Conservation (phyloP, 208 protist species). For the Zelonia costaricensis region DNA sequence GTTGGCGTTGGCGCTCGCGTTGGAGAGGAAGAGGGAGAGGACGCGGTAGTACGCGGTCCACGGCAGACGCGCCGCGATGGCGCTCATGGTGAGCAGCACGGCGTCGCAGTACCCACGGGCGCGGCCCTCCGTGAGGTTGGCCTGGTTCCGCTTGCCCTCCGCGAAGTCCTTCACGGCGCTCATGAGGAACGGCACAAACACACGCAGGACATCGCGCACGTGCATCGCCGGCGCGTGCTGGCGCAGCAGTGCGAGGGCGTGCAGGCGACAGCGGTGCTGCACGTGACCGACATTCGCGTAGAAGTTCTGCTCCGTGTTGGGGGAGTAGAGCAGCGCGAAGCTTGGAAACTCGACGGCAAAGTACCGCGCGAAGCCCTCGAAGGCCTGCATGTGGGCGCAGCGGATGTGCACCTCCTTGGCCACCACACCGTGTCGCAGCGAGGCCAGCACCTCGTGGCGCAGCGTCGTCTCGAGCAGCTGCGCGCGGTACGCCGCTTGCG, state of each 20-base stretch:
- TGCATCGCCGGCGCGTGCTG: slow-evolving; percentile 43
- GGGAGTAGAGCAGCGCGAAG: slow-evolving; percentile 70
- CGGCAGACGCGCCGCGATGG: slow-evolving; percentile 66
- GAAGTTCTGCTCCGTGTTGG: slow-evolving; percentile 80
- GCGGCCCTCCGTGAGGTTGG: slow-evolving; percentile 79
- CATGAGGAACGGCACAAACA: slow-evolving; percentile 89
- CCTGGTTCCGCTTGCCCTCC: slow-evolving; percentile 78
- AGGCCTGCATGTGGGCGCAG: slow-evolving; percentile 69
- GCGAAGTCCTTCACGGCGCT: slow-evolving; percentile 85
- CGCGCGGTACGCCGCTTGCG: slow-evolving; percentile 20
- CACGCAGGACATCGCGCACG: slow-evolving; percentile 80
- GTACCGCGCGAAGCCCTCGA: slow-evolving; percentile 67
- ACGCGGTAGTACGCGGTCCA: slow-evolving; percentile 91
- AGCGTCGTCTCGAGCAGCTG: slow-evolving; percentile 72
- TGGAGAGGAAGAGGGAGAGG: slow-evolving; percentile 76
- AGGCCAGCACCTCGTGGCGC: slow-evolving; percentile 67
- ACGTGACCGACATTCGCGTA: slow-evolving; percentile 84
- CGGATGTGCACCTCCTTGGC: slow-evolving; percentile 79
- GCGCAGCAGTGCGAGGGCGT: slow-evolving; percentile 75
- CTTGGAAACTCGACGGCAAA: slow-evolving; percentile 64
- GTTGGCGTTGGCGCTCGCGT: slow-evolving; percentile 64
- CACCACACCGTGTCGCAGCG: slow-evolving; percentile 81
- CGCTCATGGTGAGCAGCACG: slow-evolving; percentile 72
- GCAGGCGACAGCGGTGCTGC: slow-evolving; percentile 79
- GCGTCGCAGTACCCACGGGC: slow-evolving; percentile 87